Evolutionary conservation across 2,329 filamentous ascomycete genomes (phyloP), one percentile per base, ranked within the genome.

Genomic region (Nemania sp.): DNA sequence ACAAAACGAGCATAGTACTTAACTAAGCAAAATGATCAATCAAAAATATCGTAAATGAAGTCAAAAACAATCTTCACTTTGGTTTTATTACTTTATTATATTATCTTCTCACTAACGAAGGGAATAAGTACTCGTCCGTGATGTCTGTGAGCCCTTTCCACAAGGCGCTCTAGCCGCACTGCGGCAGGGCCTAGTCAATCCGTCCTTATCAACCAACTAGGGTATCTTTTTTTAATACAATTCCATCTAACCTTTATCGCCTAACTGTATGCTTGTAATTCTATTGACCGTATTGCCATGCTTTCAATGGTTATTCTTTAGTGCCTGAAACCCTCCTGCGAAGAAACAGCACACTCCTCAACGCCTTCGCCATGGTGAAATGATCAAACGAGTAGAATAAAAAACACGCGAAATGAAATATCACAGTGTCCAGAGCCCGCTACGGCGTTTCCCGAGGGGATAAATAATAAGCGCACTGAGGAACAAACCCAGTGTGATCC

Each of bases 401-500:
- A 64, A 55, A 59, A 4, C 32, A 2, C 11, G 5, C 24, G 26
- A 22, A 38, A 43, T 38, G 52, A 35, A 61, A 54, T 22, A 60
- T 75, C 73, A 85, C 64, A 85, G 83, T 65, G 83, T 85, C 74
- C 85, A 86, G 10, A 86, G 74, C 4, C 83, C 83, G 66, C 83
- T 85, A 51, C 84, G 80, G 51, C 83, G 79, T 75, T 85, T 86
- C 45, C 83, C 84, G 38, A 85, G 77, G 5, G 84, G 84, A 69
- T 85, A 86, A 5, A 86, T 77, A 24, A 86, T 73, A 35, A 86
- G 74, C 1, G 84, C 83, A 65, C 83, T 84, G 68, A 86, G 73
- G 67, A 86, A 86, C 6, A 86, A 75, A 2, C 84, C 84, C 11
- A 85, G 81, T 5, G 84, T 84, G 57, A 86, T 85, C 15, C 84